Evolutionary conservation across 257 asterid species (phyloP).

Genomic region (Euphrasia confusa): DNA sequence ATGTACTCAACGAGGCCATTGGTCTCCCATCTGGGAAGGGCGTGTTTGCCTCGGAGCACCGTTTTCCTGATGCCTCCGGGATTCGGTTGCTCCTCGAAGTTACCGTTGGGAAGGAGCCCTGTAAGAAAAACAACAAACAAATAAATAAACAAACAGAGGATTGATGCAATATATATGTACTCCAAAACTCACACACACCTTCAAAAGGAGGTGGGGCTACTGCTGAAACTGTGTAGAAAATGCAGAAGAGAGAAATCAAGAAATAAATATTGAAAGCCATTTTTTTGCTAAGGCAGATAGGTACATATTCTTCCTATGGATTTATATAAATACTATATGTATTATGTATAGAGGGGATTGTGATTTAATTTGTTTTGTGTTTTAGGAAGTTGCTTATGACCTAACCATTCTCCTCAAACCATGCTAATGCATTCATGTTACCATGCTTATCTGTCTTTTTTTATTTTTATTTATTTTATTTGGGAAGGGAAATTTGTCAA

Average conservation of each 20-base stretch:
- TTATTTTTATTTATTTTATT: no score
- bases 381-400: constrained; percentile 2
- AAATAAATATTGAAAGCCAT: constrained; percentile 33
- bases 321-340: constrained; percentile 13
- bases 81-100: constrained; percentile 70
- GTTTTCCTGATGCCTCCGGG: constrained; percentile 47
- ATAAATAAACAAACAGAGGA: neutral
- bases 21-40: constrained; percentile 87
- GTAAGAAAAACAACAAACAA: constrained; percentile 9
- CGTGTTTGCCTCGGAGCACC: constrained; percentile 46
- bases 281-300: constrained; percentile 5
- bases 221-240: constrained; percentile 34
- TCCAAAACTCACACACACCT: constrained; percentile 31
- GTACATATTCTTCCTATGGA: neutral
- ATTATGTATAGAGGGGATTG: neutral
- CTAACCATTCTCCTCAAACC: constrained; percentile 15
- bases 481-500: no score
- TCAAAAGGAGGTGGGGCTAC: constrained; percentile 38
- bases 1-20: constrained; percentile 74
- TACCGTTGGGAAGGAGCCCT: constrained; percentile 80
- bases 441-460: neutral
- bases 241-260: constrained; percentile 27
- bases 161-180: neutral
- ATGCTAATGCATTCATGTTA: constrained; percentile 13
- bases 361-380: neutral